Evolutionary conservation across 176 grass and related monocot species (phyloP).

Genomic region (Paspalum vaginatum): DNA sequence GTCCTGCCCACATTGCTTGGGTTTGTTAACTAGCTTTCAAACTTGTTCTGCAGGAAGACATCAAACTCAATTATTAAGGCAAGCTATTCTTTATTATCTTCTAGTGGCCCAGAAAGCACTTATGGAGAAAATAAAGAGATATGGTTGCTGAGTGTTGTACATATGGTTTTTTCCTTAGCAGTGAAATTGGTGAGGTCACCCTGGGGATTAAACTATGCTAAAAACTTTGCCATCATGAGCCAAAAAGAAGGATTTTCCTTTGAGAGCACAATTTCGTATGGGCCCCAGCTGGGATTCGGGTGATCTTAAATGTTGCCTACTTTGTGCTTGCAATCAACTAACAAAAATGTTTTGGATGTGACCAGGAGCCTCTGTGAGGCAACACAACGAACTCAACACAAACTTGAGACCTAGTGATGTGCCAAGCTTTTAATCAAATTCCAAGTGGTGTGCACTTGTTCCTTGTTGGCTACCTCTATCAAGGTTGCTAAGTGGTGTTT

Average conservation of each 20-base stretch:
- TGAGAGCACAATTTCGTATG: slow-evolving; percentile 73
- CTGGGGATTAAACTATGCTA: slow-evolving; percentile 54
- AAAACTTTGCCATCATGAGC: slow-evolving; percentile 68
- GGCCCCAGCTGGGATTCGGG: slow-evolving; percentile 67
- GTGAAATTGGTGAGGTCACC: slow-evolving; percentile 77
- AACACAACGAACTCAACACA: slow-evolving; percentile 45
- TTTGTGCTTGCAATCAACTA: slow-evolving; percentile 74
- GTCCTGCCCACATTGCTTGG: slow-evolving; percentile 74
- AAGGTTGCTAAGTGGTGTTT: slow-evolving; percentile 31
- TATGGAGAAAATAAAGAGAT: slow-evolving; percentile 55
- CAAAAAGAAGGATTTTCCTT: slow-evolving; percentile 81
- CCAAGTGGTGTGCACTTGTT: slow-evolving; percentile 36
- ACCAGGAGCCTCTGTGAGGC: slow-evolving; percentile 46
- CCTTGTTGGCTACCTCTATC: slow-evolving; percentile 38
- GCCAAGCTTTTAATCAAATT: slow-evolving; percentile 44
- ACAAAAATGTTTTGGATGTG: slow-evolving; percentile 49
- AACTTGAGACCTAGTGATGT: slow-evolving; percentile 45
- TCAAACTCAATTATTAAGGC: slow-evolving; percentile 82
- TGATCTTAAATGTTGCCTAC: slow-evolving; percentile 94
- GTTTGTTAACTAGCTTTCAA: slow-evolving; percentile 79
- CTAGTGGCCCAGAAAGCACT: slow-evolving; percentile 62
- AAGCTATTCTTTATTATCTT: slow-evolving; percentile 47
- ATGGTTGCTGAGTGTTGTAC: slow-evolving; percentile 56
- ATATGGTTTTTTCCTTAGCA: slow-evolving; percentile 32
- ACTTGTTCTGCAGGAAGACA: slow-evolving; percentile 74